Evolutionary conservation across 257 asterid genomes (phyloP).

Genomic region (Gentiana straminea): DNA sequence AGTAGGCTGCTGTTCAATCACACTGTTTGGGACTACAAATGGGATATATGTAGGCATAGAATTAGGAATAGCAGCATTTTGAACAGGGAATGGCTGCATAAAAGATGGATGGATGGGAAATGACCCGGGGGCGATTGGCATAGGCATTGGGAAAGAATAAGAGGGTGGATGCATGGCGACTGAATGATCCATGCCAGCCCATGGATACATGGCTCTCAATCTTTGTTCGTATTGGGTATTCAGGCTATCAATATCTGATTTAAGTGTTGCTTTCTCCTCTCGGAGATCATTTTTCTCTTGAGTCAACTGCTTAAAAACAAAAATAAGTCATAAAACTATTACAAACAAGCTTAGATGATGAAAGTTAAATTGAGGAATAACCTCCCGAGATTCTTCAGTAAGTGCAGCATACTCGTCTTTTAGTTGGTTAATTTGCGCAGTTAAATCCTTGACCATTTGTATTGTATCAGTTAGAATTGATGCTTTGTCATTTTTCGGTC

Average conservation of each 20-base stretch:
- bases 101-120: constrained; percentile 80
- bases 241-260: constrained; percentile 64
- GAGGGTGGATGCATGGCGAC: constrained; percentile 91
- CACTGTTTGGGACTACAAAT: constrained; percentile 56
- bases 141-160: constrained; percentile 76
- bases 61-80: constrained; percentile 57
- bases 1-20: constrained; percentile 58
- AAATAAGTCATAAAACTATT: constrained; percentile 12
- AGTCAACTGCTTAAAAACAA: constrained; percentile 36
- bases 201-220: constrained; percentile 76
- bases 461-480: constrained; percentile 84
- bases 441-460: constrained; percentile 85
- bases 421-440: constrained; percentile 64
- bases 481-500: constrained; percentile 98
- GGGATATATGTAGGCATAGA: constrained; percentile 74
- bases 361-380: constrained; percentile 13
- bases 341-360: constrained; percentile 9
- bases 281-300: constrained; percentile 73
- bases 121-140: constrained; percentile 79
- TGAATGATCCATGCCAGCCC: constrained; percentile 92
- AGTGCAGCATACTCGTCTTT: constrained; percentile 74
- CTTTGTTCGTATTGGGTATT: constrained; percentile 72
- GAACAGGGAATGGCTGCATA: constrained; percentile 79
- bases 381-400: constrained; percentile 94
- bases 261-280: constrained; percentile 48